Evolutionary conservation across 169 alveolate species (phyloP), one percentile per base, ranked within the genome.

Genomic region (Haemoproteus tartakovskyi): DNA sequence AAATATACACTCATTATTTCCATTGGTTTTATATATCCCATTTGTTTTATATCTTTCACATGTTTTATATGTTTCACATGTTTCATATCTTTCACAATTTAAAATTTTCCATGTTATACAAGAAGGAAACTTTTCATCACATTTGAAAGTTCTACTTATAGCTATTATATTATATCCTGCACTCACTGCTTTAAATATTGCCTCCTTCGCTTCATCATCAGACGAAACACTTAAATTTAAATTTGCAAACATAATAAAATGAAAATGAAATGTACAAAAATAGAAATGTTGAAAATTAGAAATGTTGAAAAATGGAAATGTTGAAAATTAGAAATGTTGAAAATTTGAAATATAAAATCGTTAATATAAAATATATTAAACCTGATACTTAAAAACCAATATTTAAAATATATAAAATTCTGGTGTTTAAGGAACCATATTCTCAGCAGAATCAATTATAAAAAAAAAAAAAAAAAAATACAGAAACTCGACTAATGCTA

Each of bases 141-240:
- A 5, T 18, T 57, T 62, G 27, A 48, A 74, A 18, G 29, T 26
- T 74, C 30, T 40, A 45, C 78, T 26, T 9, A 74, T 18, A n/a
- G 84, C 84, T 21, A 51, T 60, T 33, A 74, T 57, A 48, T 45
- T 74, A 50, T 56, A 74, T 9, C 84, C 84, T 24, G 51, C 29
- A 37, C 24, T 41, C 3, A 74, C 29, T 2, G 84, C 62, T 37
- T 54, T 74, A n/a, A 16, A 46, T 33, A 74, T n/a, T 19, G 46
- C 36, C 1, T 38, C 60, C 19, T 74, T 74, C 16, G 29, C 36
- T 24, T 56, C 22, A 19, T 57, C 27, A 18, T 29, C 6, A 8
- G 78, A 41, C 2, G 52, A 29, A 37, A 14, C 45, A 27, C 46
- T 74, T 4, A 74, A 16, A 41, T 74, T 21, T 24, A 74, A 24